Evolutionary conservation across 1,284 basidiomycete genomes (phyloP).

Genomic region (Apiotrichum sp.): DNA sequence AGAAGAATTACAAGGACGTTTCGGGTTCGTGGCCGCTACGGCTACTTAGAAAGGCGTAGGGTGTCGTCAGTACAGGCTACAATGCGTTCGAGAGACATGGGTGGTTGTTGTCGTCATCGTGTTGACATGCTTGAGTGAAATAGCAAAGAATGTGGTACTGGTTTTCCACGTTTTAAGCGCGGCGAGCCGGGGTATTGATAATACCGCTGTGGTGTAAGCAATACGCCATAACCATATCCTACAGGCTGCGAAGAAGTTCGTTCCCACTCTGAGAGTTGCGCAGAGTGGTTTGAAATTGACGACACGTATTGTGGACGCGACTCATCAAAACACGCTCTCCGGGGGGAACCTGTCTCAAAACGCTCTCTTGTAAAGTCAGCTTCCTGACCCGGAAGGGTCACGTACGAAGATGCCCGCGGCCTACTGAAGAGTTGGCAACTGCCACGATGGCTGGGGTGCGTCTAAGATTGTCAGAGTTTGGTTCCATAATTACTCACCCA

Average conservation of each 20-base stretch:
- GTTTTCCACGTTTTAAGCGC: not conserved
- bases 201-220: slow-evolving; percentile 12
- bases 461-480: slow-evolving; percentile 14
- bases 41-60: too few species aligned
- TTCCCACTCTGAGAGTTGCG: slow-evolving; percentile 44
- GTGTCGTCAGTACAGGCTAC: too few species aligned
- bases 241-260: slow-evolving; percentile 24
- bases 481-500: slow-evolving; percentile 23
- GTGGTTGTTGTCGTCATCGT: too few species aligned
- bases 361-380: not conserved
- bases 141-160: too few species aligned
- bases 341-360: slow-evolving; percentile 21
- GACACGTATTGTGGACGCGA: slow-evolving; percentile 33
- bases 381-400: not conserved
- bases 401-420: slow-evolving; percentile 37
- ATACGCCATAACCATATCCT: not conserved
- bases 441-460: slow-evolving; percentile 38
- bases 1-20: too few species aligned
- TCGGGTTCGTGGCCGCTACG: too few species aligned
- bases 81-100: too few species aligned
- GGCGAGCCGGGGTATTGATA: slow-evolving; percentile 17
- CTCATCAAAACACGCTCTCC: slow-evolving; percentile 23
- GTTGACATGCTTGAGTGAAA: too few species aligned
- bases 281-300: slow-evolving; percentile 38
- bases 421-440: slow-evolving; percentile 41